Conservation (phyloP, 441 rosid species). For the Hura crepitans region DNA sequence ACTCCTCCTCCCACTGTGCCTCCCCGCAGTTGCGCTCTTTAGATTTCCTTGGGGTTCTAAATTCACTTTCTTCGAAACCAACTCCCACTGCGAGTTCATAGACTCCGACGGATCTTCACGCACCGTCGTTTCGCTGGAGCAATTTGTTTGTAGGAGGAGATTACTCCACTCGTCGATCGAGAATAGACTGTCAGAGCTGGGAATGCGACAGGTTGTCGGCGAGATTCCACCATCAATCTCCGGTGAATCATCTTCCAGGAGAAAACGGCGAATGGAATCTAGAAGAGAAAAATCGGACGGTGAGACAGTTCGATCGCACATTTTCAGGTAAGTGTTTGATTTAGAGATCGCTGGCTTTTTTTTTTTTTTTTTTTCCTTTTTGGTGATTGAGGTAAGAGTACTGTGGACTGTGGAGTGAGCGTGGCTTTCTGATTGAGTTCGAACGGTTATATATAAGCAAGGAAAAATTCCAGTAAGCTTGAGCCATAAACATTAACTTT, state of each 20-base stretch:
- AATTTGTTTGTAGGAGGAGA: slow-evolving; percentile 15
- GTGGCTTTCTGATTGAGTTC: not conserved
- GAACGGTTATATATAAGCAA: too few species aligned
- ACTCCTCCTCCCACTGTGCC: not conserved
- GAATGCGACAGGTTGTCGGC: not conserved
- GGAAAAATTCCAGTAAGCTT: too few species aligned
- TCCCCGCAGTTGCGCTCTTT: too few species aligned
- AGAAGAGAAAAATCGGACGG: slow-evolving; percentile 10
- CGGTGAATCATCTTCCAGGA: slow-evolving; percentile 19
- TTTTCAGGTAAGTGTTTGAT: not conserved
- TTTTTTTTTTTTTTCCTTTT: too few species aligned
- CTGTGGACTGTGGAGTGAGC: not conserved
- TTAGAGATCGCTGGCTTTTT: not conserved
- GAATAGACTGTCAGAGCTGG: slow-evolving; percentile 18
- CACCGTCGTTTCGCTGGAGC: not conserved
- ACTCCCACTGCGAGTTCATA: too few species aligned
- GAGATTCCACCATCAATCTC: not conserved
- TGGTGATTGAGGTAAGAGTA: too few species aligned
- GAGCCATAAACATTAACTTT: too few species aligned
- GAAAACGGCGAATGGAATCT: slow-evolving; percentile 25
- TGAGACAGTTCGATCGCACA: slow-evolving; percentile 3
- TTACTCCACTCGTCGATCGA: slow-evolving; percentile 26
- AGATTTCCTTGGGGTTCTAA: too few species aligned
- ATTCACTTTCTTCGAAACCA: too few species aligned
- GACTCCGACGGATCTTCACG: not conserved